Conservation (phyloP, 2,329 filamentous ascomycete species). For the Fusarium sp. region DNA sequence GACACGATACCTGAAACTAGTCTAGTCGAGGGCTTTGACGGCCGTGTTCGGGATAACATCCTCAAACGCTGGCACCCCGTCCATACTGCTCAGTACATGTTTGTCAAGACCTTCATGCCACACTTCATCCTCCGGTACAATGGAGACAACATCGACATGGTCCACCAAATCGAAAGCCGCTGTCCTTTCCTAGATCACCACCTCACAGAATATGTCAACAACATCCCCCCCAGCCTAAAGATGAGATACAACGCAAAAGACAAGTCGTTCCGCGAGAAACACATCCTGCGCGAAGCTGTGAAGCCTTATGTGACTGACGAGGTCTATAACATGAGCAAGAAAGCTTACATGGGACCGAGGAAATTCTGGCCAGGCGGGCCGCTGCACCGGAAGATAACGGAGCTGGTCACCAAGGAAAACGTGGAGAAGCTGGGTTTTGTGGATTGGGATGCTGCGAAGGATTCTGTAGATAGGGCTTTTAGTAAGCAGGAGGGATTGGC, state of each 20-base stretch:
- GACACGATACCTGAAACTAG: not conserved
- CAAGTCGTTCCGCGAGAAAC: slow-evolving; percentile 7
- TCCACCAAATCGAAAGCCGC: slow-evolving; percentile 9
- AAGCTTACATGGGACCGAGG: slow-evolving; percentile 12
- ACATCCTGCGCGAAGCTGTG: slow-evolving; percentile 6
- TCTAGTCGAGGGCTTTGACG: not conserved
- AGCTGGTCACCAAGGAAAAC: not conserved
- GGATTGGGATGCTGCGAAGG: slow-evolving; percentile 3
- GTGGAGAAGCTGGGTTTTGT: slow-evolving; percentile 2
- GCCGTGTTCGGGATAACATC: slow-evolving; percentile 1
- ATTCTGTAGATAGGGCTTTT: not conserved
- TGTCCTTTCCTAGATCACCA: slow-evolving; percentile 15
- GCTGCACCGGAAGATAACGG: not conserved
- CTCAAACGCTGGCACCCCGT: not conserved
- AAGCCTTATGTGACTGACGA: slow-evolving; percentile 10
- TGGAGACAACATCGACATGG: slow-evolving; percentile 15
- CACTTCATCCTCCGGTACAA: slow-evolving; percentile 12
- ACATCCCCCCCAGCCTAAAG: slow-evolving; percentile 6
- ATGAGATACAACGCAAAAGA: slow-evolving; percentile 8
- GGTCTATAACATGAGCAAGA: slow-evolving; percentile 18
- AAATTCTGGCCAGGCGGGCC: slow-evolving; percentile 10
- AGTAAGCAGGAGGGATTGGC: slow-evolving; percentile 1
- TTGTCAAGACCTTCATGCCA: slow-evolving; percentile 3
- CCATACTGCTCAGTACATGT: slow-evolving; percentile 6
- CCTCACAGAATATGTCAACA: slow-evolving; percentile 8